Evolutionary conservation across 1,139 yeast species (phyloP).

Genomic region (Wickerhamomyces sp.): DNA sequence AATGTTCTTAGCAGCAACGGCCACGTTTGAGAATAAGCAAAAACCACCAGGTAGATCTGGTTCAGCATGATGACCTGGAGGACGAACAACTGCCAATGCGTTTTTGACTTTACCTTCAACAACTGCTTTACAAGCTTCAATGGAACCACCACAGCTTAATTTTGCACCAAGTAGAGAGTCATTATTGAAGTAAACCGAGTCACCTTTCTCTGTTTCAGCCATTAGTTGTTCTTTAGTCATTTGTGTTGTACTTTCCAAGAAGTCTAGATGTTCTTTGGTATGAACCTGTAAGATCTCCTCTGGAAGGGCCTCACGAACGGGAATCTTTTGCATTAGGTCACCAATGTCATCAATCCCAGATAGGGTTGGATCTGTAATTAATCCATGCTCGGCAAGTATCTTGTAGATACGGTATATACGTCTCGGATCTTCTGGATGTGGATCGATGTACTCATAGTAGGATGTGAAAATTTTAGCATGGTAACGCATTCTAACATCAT

Average conservation of each 20-base stretch:
- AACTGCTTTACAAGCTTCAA: conserved; percentile 94
- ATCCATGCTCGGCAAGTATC: conserved; percentile 89
- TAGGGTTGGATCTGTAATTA: conserved; percentile 74
- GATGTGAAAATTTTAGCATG: conserved; percentile 93
- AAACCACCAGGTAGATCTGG: conserved; percentile 97
- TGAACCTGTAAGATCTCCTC: conserved; percentile 90
- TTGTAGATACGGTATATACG: conserved; percentile 92
- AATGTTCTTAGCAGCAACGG: conserved; percentile 91
- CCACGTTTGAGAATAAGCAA: conserved; percentile 92
- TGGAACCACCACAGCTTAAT: conserved; percentile 93
- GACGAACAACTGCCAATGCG: conserved; percentile 91
- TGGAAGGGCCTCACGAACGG: conserved; percentile 80
- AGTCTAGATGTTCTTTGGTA: conserved; percentile 71
- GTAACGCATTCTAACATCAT: conserved; percentile 95
- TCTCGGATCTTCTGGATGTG: conserved; percentile 98
- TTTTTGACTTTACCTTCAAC: conserved; percentile 90
- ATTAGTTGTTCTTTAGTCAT: conserved; percentile 78
- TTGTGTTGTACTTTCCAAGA: conserved; percentile 66
- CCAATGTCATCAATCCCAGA: conserved; percentile 82
- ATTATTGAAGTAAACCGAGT: conserved; percentile 90
- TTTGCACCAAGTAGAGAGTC: conserved; percentile 87
- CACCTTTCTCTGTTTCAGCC: conserved; percentile 86
- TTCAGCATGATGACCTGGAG: conserved; percentile 99
- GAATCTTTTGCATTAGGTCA: conserved; percentile 82
- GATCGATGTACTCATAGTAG: conserved; percentile 91